Percentiles rank a stretch among this genome's conserved stretches.
Evolutionary conservation across 2,329 filamentous ascomycete species (phyloP).

Genomic region (Endoconidiophora laricicola): DNA sequence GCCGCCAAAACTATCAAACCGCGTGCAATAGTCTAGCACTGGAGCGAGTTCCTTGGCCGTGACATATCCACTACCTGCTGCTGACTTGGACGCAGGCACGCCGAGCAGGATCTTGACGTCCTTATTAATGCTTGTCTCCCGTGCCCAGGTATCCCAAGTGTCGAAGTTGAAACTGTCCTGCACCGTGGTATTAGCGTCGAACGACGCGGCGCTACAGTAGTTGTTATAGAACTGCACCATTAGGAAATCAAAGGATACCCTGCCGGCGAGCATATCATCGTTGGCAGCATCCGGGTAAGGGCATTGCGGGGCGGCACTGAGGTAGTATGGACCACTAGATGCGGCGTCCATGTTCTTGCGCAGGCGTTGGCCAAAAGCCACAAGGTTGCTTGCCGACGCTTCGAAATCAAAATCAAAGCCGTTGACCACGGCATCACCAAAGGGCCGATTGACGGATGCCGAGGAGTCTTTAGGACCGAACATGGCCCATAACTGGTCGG

Average conservation of each 20-base stretch:
- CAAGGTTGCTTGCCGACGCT: constrained; percentile 15
- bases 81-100: constrained; percentile 21
- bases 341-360: constrained; percentile 32
- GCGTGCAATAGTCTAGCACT: constrained; percentile 24
- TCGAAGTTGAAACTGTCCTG: constrained; percentile 27
- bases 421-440: constrained; percentile 22
- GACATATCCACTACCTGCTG: constrained; percentile 26
- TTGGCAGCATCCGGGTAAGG: constrained; percentile 20
- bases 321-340: constrained; percentile 19
- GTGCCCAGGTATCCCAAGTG: constrained; percentile 44
- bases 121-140: constrained; percentile 35
- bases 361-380: constrained; percentile 23
- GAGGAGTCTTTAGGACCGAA: constrained; percentile 22
- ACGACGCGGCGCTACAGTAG: constrained; percentile 40
- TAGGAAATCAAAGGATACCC: constrained; percentile 25
- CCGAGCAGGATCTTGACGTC: constrained; percentile 30
- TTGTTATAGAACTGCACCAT: constrained; percentile 37
- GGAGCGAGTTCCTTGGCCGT: constrained; percentile 19
- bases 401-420: constrained; percentile 30
- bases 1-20: constrained; percentile 25
- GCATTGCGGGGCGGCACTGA: constrained; percentile 31
- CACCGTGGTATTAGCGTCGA: constrained; percentile 19
- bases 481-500: constrained; percentile 23
- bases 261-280: constrained; percentile 25
- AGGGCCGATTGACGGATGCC: constrained; percentile 23